phyloP scores from a whole-genome alignment of 1,139 yeast genomes.

The Yamadazyma siamensis region DNA sequence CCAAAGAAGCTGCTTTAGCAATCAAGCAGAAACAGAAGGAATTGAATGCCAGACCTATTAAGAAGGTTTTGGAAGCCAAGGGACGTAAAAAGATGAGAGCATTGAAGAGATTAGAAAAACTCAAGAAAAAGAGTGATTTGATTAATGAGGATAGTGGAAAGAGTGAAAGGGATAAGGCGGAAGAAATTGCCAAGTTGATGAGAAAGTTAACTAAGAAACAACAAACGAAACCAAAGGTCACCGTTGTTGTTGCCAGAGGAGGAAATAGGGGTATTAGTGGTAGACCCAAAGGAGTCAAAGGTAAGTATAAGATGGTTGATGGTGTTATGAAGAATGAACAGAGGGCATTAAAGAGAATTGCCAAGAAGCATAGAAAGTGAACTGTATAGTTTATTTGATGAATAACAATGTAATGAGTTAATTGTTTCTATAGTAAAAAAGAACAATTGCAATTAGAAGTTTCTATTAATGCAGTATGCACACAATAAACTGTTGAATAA shows the following conservation, averaged over 20 bases:
- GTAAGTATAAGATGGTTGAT: constrained; percentile 98
- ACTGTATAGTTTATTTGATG: too few relatives aligned
- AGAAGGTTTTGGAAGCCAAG: constrained; percentile 95
- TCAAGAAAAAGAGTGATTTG: constrained; percentile 90
- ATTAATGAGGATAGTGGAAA: constrained; percentile 85
- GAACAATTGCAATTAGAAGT: too few relatives aligned
- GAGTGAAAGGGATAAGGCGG: constrained; percentile 91
- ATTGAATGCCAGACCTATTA: constrained; percentile 94
- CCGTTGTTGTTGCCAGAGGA: constrained; percentile 89
- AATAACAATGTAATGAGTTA: too few relatives aligned
- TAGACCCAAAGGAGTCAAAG: constrained; percentile 95
- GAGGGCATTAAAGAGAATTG: constrained; percentile 86
- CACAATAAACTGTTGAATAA: too few relatives aligned
- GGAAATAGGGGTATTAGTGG: constrained; percentile 83
- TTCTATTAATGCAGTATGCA: too few relatives aligned
- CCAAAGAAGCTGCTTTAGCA: constrained; percentile 95
- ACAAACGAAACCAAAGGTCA: constrained; percentile 74
- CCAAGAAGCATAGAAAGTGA: constrained; percentile 61
- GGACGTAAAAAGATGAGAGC: constrained; percentile 98
- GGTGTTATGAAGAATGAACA: constrained; percentile 97
- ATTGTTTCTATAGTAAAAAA: too few relatives aligned
- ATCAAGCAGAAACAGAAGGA: constrained; percentile 85
- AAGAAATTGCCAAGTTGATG: constrained; percentile 85
- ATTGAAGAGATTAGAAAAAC: constrained; percentile 77
- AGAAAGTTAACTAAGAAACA: constrained; percentile 76